Percentiles rank a stretch among this genome's conserved stretches.
phyloP scores from a whole-genome alignment of 805 yeast genomes.

The Schwanniomyces vanrijiae region DNA sequence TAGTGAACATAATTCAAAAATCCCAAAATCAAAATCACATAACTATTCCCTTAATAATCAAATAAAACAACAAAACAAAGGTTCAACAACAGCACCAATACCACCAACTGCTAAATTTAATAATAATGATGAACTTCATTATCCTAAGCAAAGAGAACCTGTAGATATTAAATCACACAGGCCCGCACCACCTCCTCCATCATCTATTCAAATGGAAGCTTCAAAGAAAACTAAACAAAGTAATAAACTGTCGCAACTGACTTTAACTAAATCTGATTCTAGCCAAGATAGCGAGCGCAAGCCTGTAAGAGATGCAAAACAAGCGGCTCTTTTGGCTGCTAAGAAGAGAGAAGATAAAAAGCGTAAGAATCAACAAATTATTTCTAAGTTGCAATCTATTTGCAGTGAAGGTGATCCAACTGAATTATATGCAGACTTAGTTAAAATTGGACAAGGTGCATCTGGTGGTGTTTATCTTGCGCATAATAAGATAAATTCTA shows the following conservation, averaged over 20 bases:
- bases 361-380: slow-evolving; percentile 67
- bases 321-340: slow-evolving; percentile 57
- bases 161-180: slow-evolving; percentile 33
- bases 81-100: slow-evolving; percentile 41
- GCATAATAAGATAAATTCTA: slow-evolving; percentile 51
- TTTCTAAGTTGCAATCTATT: slow-evolving; percentile 68
- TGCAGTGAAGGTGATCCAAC: slow-evolving; percentile 88
- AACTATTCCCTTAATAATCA: slow-evolving; percentile 34
- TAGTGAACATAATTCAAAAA: slow-evolving; percentile 13
- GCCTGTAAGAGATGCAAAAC: slow-evolving; percentile 50
- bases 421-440: slow-evolving; percentile 60
- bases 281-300: slow-evolving; percentile 16
- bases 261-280: slow-evolving; percentile 10
- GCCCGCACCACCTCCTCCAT: slow-evolving; percentile 46
- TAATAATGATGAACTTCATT: slow-evolving; percentile 6
- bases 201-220: neutral
- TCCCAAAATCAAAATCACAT: slow-evolving; percentile 45
- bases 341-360: slow-evolving; percentile 79
- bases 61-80: slow-evolving; percentile 17
- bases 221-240: neutral
- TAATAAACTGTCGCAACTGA: slow-evolving; percentile 9
- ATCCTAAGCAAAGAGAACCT: slow-evolving; percentile 19
- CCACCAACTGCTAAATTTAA: slow-evolving; percentile 28
- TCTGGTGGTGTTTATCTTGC: slow-evolving; percentile 97
- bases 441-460: slow-evolving; percentile 97